Evolutionary conservation across 2,329 filamentous ascomycete species (phyloP).

Genomic region (Arthroderma uncinatum): DNA sequence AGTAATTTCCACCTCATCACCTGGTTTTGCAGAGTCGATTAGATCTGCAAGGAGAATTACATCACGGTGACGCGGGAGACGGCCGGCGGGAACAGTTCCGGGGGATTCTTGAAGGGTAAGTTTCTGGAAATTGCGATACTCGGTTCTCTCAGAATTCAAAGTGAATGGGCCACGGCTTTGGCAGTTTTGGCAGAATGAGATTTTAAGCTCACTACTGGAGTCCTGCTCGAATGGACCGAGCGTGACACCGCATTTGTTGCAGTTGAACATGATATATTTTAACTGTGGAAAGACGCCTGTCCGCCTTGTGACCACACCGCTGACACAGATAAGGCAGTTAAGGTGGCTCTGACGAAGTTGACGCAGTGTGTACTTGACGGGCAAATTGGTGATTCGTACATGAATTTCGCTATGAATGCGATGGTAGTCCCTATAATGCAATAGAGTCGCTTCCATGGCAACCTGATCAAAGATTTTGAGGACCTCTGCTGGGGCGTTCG

Average conservation of each 20-base stretch:
- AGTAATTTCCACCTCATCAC: slow-evolving; percentile 94
- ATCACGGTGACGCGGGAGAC: slow-evolving; percentile 82
- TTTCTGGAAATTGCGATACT: slow-evolving; percentile 98
- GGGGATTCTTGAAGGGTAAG: slow-evolving; percentile 94
- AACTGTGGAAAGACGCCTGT: slow-evolving; percentile 95
- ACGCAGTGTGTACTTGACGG: slow-evolving; percentile 86
- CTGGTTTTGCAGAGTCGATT: slow-evolving; percentile 92
- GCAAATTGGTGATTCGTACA: slow-evolving; percentile 88
- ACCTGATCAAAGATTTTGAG: slow-evolving; percentile 94
- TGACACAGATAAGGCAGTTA: slow-evolving; percentile 89
- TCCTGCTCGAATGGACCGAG: slow-evolving; percentile 87
- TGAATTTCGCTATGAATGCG: slow-evolving; percentile 97
- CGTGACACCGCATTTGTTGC: slow-evolving; percentile 80
- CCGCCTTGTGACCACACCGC: slow-evolving; percentile 85
- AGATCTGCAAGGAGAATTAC: slow-evolving; percentile 94
- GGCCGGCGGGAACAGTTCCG: slow-evolving; percentile 89
- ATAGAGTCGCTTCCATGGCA: slow-evolving; percentile 87
- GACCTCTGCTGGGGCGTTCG: slow-evolving; percentile 90
- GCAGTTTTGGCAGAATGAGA: slow-evolving; percentile 92
- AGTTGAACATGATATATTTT: slow-evolving; percentile 98
- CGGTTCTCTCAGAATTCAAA: slow-evolving; percentile 91
- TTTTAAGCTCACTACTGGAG: slow-evolving; percentile 89
- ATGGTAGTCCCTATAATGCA: slow-evolving; percentile 96
- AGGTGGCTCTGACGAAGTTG: slow-evolving; percentile 91
- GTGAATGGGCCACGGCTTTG: slow-evolving; percentile 92